Conservation (phyloP, 2,329 filamentous ascomycete species). For the Coniochaeta ligniaria region DNA sequence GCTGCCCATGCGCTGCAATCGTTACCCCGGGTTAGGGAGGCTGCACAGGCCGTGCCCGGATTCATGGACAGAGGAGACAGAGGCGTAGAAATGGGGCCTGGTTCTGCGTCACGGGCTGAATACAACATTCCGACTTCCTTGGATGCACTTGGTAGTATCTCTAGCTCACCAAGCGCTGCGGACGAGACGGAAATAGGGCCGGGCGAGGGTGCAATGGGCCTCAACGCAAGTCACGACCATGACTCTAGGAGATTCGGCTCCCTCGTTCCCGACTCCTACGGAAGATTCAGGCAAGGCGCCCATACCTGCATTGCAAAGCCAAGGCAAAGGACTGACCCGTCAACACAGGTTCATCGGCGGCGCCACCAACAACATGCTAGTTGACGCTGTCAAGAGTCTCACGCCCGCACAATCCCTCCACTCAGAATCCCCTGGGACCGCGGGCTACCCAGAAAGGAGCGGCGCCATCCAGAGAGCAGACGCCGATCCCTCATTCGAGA, state of each 20-base stretch:
- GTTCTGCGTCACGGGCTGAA: neutral
- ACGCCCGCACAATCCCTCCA: slow-evolving; percentile 4
- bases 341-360: slow-evolving; percentile 15
- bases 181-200: neutral
- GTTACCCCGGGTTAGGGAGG: neutral
- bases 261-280: slow-evolving; percentile 19
- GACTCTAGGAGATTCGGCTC: slow-evolving; percentile 9
- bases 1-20: slow-evolving; percentile 10
- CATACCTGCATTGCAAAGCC: neutral
- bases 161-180: neutral
- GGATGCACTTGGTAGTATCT: neutral
- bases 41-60: neutral
- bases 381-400: slow-evolving; percentile 18
- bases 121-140: neutral
- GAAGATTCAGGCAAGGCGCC: slow-evolving; percentile 12
- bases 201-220: neutral
- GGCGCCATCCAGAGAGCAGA: neutral
- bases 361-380: slow-evolving; percentile 17
- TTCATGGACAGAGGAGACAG: neutral
- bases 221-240: slow-evolving; percentile 2
- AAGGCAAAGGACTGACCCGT: neutral
- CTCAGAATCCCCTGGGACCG: neutral
- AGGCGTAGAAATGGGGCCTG: neutral
- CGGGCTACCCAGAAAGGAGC: neutral
- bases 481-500: slow-evolving; percentile 7